Conservation (phyloP, 768 basidiomycete species). For the Coprinopsis cinerea region DNA sequence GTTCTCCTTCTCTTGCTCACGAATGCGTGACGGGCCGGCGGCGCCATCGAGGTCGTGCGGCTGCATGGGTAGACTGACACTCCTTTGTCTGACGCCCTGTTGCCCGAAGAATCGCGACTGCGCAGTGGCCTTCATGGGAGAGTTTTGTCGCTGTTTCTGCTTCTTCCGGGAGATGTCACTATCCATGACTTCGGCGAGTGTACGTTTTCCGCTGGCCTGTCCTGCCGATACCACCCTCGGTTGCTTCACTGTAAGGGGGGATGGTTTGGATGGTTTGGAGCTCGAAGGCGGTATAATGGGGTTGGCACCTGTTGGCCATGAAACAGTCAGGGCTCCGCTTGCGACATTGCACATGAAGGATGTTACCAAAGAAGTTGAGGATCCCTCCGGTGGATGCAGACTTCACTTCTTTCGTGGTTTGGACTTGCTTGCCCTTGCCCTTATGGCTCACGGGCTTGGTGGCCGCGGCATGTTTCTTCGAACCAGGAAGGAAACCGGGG, state of each 20-base stretch:
- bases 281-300: constrained; percentile 29
- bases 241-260: constrained; percentile 15
- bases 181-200: constrained; percentile 65
- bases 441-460: constrained; percentile 25
- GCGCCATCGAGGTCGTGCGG: constrained; percentile 14
- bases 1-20: constrained; percentile 39
- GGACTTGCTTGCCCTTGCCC: constrained; percentile 29
- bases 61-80: constrained; percentile 15
- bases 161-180: constrained; percentile 51
- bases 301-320: constrained; percentile 30
- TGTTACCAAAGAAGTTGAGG: constrained; percentile 56
- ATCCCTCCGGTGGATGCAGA: constrained; percentile 36
- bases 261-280: constrained; percentile 7
- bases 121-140: constrained; percentile 13
- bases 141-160: constrained; percentile 25
- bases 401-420: constrained; percentile 27
- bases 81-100: constrained; percentile 8
- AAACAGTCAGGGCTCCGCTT: not conserved
- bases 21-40: constrained; percentile 29
- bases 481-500: constrained; percentile 51
- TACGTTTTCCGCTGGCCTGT: constrained; percentile 70
- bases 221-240: constrained; percentile 30
- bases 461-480: constrained; percentile 33
- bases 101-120: constrained; percentile 35
- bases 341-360: too few species aligned